Evolutionary conservation across 2,329 filamentous ascomycete genomes (phyloP).

Genomic region (Aspergillus sp.): DNA sequence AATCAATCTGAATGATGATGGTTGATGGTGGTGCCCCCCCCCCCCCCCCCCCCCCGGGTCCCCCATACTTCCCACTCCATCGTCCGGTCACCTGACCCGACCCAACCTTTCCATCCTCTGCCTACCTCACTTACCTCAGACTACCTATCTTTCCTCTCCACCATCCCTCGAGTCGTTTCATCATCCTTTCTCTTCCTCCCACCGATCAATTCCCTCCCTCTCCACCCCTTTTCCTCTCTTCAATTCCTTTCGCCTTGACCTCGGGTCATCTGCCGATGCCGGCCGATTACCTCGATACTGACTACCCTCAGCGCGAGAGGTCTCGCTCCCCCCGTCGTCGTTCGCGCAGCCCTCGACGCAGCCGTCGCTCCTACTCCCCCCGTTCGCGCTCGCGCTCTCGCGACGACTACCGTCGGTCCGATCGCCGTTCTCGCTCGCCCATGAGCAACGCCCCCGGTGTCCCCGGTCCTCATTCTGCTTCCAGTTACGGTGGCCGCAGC

Average conservation of each 20-base stretch:
- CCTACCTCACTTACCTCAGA: no score
- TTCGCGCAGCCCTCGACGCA: constrained; percentile 78
- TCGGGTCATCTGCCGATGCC: constrained; percentile 20
- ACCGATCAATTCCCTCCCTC: background rate
- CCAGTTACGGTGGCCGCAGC: constrained; percentile 57
- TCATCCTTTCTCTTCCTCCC: background rate
- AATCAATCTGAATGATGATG: no score
- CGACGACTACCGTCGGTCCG: constrained; percentile 73
- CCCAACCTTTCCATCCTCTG: background rate
- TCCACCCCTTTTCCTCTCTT: background rate
- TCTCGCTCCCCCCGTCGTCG: constrained; percentile 64
- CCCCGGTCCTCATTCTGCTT: constrained; percentile 69
- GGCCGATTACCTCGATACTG: constrained; percentile 31
- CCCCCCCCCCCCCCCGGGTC: no score
- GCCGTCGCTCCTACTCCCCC: constrained; percentile 75
- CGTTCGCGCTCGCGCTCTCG: constrained; percentile 76
- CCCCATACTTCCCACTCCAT: background rate
- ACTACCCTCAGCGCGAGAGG: constrained; percentile 69
- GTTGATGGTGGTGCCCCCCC: no score
- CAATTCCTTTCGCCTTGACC: background rate
- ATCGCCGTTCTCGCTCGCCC: constrained; percentile 79
- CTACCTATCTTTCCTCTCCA: background rate
- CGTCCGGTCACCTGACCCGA: background rate
- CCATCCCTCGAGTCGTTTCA: background rate
- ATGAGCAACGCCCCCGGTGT: constrained; percentile 72